These are phyloP conservation scores for Rasamsonia emersonii DNA, from an alignment of 2,329 filamentous ascomycete species.

Conservation along the genomic window DNA sequence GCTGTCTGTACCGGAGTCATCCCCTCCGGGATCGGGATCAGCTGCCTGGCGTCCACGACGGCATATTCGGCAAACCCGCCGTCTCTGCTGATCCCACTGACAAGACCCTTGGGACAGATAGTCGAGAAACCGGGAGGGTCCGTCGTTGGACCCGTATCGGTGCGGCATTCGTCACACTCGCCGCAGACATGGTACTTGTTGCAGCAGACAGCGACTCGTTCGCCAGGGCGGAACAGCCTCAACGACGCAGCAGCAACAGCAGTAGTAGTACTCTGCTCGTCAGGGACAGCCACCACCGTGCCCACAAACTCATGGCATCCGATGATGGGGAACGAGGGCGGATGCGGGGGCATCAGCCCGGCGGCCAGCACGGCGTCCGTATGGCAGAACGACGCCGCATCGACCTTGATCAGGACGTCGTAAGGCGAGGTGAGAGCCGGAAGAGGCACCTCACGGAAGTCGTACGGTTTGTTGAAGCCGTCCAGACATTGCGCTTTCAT, in stretches of 20 bases:
- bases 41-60: slow-evolving; percentile 13
- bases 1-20: slow-evolving; percentile 23
- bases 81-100: slow-evolving; percentile 8
- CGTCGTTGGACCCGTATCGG: slow-evolving; percentile 6
- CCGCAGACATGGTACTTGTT: slow-evolving; percentile 9
- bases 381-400: slow-evolving; percentile 42
- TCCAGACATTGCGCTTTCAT: slow-evolving; percentile 16
- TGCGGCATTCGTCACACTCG: slow-evolving; percentile 12
- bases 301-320: slow-evolving; percentile 41
- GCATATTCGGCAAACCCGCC: slow-evolving; percentile 18
- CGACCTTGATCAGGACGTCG: slow-evolving; percentile 39
- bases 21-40: slow-evolving; percentile 20
- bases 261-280: too few relatives aligned
- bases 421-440: slow-evolving; percentile 36
- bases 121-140: slow-evolving; percentile 10
- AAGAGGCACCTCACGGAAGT: slow-evolving; percentile 11
- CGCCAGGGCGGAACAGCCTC: too few relatives aligned
- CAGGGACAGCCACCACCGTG: slow-evolving; percentile 34
- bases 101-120: slow-evolving; percentile 7
- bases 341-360: slow-evolving; percentile 25
- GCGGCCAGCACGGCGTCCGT: slow-evolving; percentile 32
- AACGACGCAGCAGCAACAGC: too few relatives aligned
- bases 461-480: slow-evolving; percentile 14
- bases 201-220: slow-evolving; percentile 6
- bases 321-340: slow-evolving; percentile 35